Conservation (phyloP, 768 basidiomycete genomes). For the Rhodotorula graminis region DNA sequence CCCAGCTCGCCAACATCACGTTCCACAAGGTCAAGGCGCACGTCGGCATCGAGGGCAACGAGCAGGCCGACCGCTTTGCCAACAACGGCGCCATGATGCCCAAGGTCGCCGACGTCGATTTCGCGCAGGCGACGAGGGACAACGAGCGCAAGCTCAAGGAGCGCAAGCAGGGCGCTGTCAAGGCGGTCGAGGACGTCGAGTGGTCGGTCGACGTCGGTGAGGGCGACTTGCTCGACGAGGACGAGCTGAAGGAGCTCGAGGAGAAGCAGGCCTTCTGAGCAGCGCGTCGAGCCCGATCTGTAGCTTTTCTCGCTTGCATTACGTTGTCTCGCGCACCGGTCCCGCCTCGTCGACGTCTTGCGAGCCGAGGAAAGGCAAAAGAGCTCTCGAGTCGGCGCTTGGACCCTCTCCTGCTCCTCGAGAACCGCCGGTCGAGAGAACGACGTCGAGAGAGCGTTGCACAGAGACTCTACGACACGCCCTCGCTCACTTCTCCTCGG, state of each 20-base stretch:
- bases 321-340: not conserved
- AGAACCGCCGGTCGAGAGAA: too few relatives aligned
- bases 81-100: conserved; percentile 56
- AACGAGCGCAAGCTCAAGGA: conserved; percentile 20
- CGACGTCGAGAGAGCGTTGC: too few relatives aligned
- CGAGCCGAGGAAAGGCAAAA: not conserved
- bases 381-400: not conserved
- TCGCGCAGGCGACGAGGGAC: conserved; percentile 2
- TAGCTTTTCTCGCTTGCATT: not conserved
- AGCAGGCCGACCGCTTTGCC: conserved; percentile 73
- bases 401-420: too few relatives aligned
- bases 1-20: conserved; percentile 53
- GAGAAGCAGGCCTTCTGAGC: conserved; percentile 19
- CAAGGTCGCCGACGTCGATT: conserved; percentile 56
- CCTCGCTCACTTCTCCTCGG: not conserved
- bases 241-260: conserved; percentile 21
- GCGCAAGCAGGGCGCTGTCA: not conserved
- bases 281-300: too few relatives aligned
- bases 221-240: conserved; percentile 18
- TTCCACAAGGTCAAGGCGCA: conserved; percentile 77
- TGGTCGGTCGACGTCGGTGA: conserved; percentile 23
- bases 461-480: too few relatives aligned
- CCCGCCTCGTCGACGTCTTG: too few relatives aligned
- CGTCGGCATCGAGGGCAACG: conserved; percentile 71
- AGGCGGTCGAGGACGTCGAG: conserved; percentile 20